Evolutionary conservation across 768 basidiomycete genomes (phyloP), one percentile per base, ranked within the genome.

Genomic region (Suillus placidus): DNA sequence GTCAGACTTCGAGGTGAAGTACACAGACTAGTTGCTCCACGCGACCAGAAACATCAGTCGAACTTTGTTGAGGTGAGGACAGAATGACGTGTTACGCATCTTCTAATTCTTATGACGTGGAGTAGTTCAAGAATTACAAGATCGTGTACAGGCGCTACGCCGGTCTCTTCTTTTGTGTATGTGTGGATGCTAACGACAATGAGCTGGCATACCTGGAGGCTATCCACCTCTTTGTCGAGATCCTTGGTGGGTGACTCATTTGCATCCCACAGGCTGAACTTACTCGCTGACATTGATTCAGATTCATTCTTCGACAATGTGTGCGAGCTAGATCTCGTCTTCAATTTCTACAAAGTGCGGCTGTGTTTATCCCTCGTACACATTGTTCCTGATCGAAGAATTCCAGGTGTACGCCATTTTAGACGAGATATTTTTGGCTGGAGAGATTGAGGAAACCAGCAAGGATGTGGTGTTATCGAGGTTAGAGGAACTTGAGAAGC

Each of bases 241-340:
- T 99, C 30, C 85, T 99, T 23, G 97, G 97, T 97, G 64, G 60
- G 91, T 75, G 43, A 55, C 16, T 34, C 4, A 32, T 23, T 38
- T 23, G 12, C 6, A 20, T 20, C 18, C 6, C 58, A 42, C 6
- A 6, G 6, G 18, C 26, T 18, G 58, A 7, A 60, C 55, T 26
- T 1, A 1, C 4, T 37, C 65, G 37, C 61, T 34, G 16, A n/a
- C 26, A 13, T 64, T 61, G 30, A 35, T 64, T 63, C 65, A 97
- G 97, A 99, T 75, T 89, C 95, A 0, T 99, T 99, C 83, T 99
- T 99, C 73, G 95, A 98, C 74, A 99, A 99, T 71, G 97, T 99
- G 2, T 98, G 97, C 80, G 96, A 98, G 77, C 83, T 98, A 37
- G 97, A 99, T 74, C 86, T 99, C 0, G 97, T 99, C 3, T 99